Conservation (phyloP, 176 grass and related monocot species). For the Juncus effusus region DNA sequence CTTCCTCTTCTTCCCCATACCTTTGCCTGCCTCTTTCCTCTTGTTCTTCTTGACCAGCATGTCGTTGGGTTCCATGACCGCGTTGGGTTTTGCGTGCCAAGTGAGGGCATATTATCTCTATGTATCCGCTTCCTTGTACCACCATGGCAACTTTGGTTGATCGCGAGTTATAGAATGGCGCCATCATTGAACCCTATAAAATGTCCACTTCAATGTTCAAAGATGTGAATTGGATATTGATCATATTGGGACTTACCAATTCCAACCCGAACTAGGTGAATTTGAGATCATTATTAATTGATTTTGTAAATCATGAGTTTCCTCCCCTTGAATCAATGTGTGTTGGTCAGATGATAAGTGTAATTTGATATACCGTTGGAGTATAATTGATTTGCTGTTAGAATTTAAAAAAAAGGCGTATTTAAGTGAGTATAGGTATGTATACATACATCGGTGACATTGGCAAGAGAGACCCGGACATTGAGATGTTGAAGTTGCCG, state of each 20-base stretch:
- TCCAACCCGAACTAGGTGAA: too few relatives aligned
- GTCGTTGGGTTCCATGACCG: background rate
- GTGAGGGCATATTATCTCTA: slow-evolving; percentile 75
- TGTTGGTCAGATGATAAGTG: background rate
- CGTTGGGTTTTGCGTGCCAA: background rate
- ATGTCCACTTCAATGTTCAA: background rate
- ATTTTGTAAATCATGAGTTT: too few relatives aligned
- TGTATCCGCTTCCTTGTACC: slow-evolving; percentile 38
- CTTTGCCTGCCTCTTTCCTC: background rate
- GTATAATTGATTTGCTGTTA: background rate
- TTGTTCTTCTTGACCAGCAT: slow-evolving; percentile 2
- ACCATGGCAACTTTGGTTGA: slow-evolving; percentile 49
- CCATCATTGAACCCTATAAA: slow-evolving; percentile 66
- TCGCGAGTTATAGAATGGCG: slow-evolving; percentile 46
- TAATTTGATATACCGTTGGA: too few relatives aligned
- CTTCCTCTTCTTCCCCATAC: slow-evolving; percentile 14
- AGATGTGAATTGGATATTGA: background rate
- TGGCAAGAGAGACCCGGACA: slow-evolving; percentile 42
- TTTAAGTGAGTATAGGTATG: background rate
- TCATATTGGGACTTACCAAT: background rate
- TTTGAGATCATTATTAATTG: too few relatives aligned
- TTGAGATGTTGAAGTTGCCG: slow-evolving; percentile 34
- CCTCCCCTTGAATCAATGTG: background rate
- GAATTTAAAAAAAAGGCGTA: too few relatives aligned
- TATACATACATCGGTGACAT: slow-evolving; percentile 50